A percentile compares a stretch with the other conserved stretches of the same genome.
Evolutionary conservation across 225 moss, liverwort and hornwort species (phyloP).

Genomic region (Anthoceros angustus): DNA sequence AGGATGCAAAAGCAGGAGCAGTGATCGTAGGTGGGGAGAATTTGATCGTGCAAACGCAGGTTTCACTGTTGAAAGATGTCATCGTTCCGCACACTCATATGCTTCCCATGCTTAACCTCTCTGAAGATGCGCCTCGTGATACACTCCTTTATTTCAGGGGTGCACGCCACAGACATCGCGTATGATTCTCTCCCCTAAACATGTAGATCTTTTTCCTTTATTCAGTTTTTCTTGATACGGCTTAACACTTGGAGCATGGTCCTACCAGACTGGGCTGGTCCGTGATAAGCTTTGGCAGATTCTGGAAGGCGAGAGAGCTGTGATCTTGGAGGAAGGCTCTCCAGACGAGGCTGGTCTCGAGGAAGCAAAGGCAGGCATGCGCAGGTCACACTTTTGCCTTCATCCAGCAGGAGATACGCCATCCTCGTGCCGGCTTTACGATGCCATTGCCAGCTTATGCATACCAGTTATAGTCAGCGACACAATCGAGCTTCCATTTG

Average conservation of each 20-base stretch:
- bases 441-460: slow-evolving; percentile 17
- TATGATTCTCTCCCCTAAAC: neutral
- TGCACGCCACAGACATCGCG: slow-evolving; percentile 16
- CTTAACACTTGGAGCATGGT: neutral
- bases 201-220: neutral
- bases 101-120: slow-evolving; percentile 6
- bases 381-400: slow-evolving; percentile 1
- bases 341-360: slow-evolving; percentile 14
- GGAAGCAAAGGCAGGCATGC: slow-evolving; percentile 12
- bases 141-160: slow-evolving; percentile 20
- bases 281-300: slow-evolving; percentile 16
- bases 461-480: slow-evolving; percentile 15
- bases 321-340: slow-evolving; percentile 17
- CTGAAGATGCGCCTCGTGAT: slow-evolving; percentile 6
- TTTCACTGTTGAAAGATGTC: slow-evolving; percentile 11
- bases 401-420: slow-evolving; percentile 3
- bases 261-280: slow-evolving; percentile 16
- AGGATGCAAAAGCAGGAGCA: slow-evolving; percentile 8
- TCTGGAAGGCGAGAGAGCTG: slow-evolving; percentile 11
- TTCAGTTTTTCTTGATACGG: neutral
- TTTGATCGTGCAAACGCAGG: slow-evolving; percentile 7
- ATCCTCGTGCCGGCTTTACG: slow-evolving; percentile 9
- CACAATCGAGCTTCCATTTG: slow-evolving; percentile 17
- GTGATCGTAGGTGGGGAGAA: neutral
- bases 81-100: slow-evolving; percentile 10